Evolutionary conservation across 768 basidiomycete species (phyloP).

Genomic region (Asterophora lycoperdoides): DNA sequence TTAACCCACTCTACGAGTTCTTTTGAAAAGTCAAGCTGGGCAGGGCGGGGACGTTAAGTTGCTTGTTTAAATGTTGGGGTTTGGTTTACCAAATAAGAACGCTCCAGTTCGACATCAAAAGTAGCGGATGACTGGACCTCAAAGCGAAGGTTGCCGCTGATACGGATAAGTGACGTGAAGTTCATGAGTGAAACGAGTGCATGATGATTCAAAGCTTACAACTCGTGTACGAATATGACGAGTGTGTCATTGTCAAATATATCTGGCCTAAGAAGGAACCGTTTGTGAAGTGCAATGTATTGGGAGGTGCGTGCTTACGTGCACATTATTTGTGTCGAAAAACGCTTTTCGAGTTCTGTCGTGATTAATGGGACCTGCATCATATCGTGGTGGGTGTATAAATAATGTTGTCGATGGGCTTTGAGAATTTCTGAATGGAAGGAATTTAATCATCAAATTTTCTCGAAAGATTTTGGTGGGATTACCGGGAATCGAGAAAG

Average conservation of each 20-base stretch:
- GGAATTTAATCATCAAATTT: not conserved
- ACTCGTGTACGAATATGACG: slow-evolving; percentile 90
- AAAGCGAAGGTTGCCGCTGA: slow-evolving; percentile 82
- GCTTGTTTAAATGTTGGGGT: not conserved
- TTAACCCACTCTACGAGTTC: slow-evolving; percentile 75
- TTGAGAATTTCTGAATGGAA: slow-evolving; percentile 70
- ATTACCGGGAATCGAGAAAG: slow-evolving; percentile 66
- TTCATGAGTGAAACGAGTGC: not conserved
- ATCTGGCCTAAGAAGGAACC: slow-evolving; percentile 49
- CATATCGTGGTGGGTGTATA: slow-evolving; percentile 75
- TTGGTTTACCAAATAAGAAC: slow-evolving; percentile 72
- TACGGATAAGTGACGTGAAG: not conserved
- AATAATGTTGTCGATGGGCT: slow-evolving; percentile 78
- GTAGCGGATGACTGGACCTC: slow-evolving; percentile 72
- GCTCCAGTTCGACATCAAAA: slow-evolving; percentile 73
- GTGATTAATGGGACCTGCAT: slow-evolving; percentile 76
- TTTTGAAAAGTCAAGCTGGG: slow-evolving; percentile 81
- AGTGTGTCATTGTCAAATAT: slow-evolving; percentile 74
- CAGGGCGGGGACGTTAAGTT: not conserved
- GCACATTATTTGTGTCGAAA: slow-evolving; percentile 82
- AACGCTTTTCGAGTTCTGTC: slow-evolving; percentile 61
- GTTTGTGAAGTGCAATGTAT: not conserved
- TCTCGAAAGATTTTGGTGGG: not conserved
- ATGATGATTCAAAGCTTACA: slow-evolving; percentile 48
- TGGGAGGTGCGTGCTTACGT: slow-evolving; percentile 53